Evolutionary conservation across 1,139 yeast genomes (phyloP).

Genomic region (Candida tunisiensis): DNA sequence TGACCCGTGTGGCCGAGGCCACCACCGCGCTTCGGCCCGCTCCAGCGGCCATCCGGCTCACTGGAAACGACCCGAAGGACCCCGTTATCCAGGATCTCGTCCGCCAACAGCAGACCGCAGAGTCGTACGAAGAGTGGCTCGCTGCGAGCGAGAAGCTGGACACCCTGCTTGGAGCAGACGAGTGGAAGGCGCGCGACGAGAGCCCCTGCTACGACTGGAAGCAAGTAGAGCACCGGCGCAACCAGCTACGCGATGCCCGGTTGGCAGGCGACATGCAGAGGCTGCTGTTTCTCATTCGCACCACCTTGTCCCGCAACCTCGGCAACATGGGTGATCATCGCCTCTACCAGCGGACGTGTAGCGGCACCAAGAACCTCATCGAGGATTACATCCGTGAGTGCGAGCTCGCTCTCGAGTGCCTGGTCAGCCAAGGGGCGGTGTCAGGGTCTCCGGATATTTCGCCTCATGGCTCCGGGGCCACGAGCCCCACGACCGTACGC

Average conservation of each 20-base stretch:
- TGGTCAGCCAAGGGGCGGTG: constrained; percentile 16
- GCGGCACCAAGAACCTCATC: constrained; percentile 72
- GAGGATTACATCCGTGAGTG: constrained; percentile 79
- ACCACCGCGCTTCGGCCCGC: too few relatives aligned
- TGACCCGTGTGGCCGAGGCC: too few relatives aligned
- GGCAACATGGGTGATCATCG: constrained; percentile 80
- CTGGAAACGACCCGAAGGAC: too few relatives aligned
- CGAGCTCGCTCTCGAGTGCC: constrained; percentile 35
- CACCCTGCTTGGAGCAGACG: constrained; percentile 38
- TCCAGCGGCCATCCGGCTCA: too few relatives aligned
- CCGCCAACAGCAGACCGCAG: constrained; percentile 17
- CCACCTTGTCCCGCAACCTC: constrained; percentile 70
- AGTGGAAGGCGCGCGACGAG: constrained; percentile 42
- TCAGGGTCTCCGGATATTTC: too few relatives aligned
- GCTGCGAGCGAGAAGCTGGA: constrained; percentile 49
- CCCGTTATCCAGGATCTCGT: too few relatives aligned
- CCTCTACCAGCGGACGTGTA: constrained; percentile 59
- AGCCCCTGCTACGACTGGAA: constrained; percentile 58
- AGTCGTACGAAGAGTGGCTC: constrained; percentile 58
- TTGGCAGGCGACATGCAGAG: constrained; percentile 36
- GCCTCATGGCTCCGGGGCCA: too few relatives aligned
- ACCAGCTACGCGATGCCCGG: constrained; percentile 48
- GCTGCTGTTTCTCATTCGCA: constrained; percentile 58
- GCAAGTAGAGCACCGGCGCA: constrained; percentile 34
- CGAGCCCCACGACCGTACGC: too few relatives aligned